Base-by-base conservation (phyloP, 345 rosid genomes). In the Sapria himalayana region DNA sequence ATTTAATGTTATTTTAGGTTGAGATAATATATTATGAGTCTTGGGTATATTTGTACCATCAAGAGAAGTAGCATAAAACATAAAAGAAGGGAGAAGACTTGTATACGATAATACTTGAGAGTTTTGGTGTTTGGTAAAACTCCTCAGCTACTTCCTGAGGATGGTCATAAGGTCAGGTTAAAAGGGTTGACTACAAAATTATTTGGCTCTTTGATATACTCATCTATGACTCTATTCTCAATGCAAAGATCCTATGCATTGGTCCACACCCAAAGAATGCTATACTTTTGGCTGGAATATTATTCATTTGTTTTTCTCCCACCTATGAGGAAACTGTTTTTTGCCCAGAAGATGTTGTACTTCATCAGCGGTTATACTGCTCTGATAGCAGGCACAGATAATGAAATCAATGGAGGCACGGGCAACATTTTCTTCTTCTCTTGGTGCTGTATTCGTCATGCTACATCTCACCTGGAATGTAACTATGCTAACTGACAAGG, bases 331-430 rank as follows among this genome's bases (percentile, higher is more conserved):
- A 86, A 78, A 73, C 64, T 86, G 55, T 73, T 29, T 54, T 64
- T 81, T 50, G 81, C 94, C 13, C 94, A 81, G 54, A 74, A 94
- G 46, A 86, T 86, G 94, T 81, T 78, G 71, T 94, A 86, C 55
- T 81, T 86, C 73, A 86, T 81, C 38, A 86, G 94, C 48, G 94
- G 97, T 43, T 86, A 86, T 68, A 86, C 97, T 43, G 97, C 97
- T 55, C 54, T 86, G 76, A 92, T 85, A 71, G 94, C 94, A 13
- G 93, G 98, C 3, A 89, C 98, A 10, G 94, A 70, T 48, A 94
- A 89, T 1, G 94, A 93, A 4, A 67, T 82, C 13, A 89, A 79
- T n/a, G 63, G 94, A 89, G 56, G 94, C 93, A 39, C 41, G 63
- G 1, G 91, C 94, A 15, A 89, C 98, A 19, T 89, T 89, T 60